phyloP scores from a whole-genome alignment of 2,329 filamentous ascomycete genomes.

The Penicillium sp. region DNA sequence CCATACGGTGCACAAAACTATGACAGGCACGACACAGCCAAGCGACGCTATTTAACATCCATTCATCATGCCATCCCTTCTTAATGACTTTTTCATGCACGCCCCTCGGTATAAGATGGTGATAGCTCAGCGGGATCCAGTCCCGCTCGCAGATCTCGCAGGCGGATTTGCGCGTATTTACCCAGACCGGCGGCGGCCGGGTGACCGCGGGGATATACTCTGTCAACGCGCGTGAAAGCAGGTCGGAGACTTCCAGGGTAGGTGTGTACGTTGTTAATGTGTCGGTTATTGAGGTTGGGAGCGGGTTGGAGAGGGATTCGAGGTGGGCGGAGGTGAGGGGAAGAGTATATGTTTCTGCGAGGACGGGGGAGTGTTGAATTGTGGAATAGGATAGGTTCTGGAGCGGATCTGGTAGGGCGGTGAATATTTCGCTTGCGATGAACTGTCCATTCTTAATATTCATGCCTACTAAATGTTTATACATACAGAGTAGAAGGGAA shows the following conservation, averaged over 20 bases:
- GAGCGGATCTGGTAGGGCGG: constrained; percentile 64
- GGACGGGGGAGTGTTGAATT: constrained; percentile 54
- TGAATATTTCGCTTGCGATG: constrained; percentile 72
- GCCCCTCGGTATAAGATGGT: constrained; percentile 81
- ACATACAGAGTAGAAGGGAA: not conserved
- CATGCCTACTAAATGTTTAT: not conserved
- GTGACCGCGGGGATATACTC: constrained; percentile 65
- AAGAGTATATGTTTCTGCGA: constrained; percentile 62
- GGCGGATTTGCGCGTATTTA: constrained; percentile 58
- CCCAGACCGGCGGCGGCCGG: constrained; percentile 67
- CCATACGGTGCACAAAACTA: constrained; percentile 77
- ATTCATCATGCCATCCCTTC: constrained; percentile 77
- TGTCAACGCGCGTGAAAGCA: constrained; percentile 68
- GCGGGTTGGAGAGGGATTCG: constrained; percentile 55
- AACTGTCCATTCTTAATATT: constrained; percentile 54
- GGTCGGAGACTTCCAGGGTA: constrained; percentile 50
- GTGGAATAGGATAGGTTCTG: constrained; percentile 65
- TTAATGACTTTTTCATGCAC: constrained; percentile 78
- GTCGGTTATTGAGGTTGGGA: constrained; percentile 68
- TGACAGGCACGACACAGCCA: constrained; percentile 88
- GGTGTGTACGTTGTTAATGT: constrained; percentile 67
- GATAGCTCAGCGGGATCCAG: constrained; percentile 79
- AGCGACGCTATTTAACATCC: constrained; percentile 77
- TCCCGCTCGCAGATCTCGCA: constrained; percentile 80
- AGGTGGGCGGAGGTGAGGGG: constrained; percentile 61